Percentiles rank a stretch among this genome's conserved stretches.
Conservation (phyloP, 2,329 filamentous ascomycete species). For the Epicoccum nigrum region DNA sequence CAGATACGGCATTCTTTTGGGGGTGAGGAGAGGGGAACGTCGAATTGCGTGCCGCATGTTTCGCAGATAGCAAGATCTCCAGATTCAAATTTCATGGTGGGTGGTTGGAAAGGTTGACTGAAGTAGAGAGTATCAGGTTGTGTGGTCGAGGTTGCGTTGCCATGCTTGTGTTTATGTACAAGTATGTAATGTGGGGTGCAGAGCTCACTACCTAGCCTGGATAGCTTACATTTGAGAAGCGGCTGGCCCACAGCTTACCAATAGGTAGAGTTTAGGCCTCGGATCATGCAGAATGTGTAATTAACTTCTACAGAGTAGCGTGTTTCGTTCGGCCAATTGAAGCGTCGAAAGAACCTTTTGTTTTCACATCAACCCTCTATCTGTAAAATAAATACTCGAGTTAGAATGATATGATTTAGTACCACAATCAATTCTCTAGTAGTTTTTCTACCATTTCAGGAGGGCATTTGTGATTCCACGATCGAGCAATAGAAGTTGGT, state of each 20-base stretch:
- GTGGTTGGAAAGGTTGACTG: not conserved
- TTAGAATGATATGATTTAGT: no score
- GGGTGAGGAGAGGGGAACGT: slow-evolving; percentile 55
- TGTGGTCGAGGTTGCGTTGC: not conserved
- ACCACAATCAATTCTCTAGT: no score
- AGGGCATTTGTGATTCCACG: no score
- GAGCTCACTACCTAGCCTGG: slow-evolving; percentile 12
- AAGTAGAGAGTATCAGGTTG: not conserved
- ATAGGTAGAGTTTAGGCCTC: not conserved
- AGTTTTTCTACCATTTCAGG: no score
- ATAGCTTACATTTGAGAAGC: slow-evolving; percentile 16
- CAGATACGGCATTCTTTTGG: slow-evolving; percentile 71
- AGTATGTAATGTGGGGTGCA: slow-evolving; percentile 16
- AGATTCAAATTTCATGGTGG: slow-evolving; percentile 37
- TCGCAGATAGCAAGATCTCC: slow-evolving; percentile 64
- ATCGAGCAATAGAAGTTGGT: no score
- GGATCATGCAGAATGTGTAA: no score
- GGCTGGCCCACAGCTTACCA: slow-evolving; percentile 16
- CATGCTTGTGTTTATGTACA: slow-evolving; percentile 5
- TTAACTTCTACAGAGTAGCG: no score
- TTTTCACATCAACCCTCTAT: no score
- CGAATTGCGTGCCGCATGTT: slow-evolving; percentile 74
- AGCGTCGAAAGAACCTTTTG: no score
- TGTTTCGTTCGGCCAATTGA: no score
- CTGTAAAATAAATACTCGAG: no score